These are phyloP conservation scores for Yamadazyma pseudoaaseri DNA, from an alignment of 1,139 yeast species.

Conservation along the genomic window DNA sequence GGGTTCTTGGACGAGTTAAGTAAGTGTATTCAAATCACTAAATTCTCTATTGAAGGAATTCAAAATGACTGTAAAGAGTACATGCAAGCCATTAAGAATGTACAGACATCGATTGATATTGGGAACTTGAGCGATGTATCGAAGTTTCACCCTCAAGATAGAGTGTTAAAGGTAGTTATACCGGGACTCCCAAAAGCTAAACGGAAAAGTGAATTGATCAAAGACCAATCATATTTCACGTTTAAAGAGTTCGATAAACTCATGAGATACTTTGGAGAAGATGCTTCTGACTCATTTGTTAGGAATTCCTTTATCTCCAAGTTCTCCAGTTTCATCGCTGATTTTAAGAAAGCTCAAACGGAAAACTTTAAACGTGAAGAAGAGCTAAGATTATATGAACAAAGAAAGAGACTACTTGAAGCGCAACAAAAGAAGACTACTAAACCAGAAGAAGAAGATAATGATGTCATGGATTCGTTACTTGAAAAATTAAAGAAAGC, in stretches of 20 bases:
- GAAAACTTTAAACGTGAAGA: constrained; percentile 82
- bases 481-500: constrained; percentile 73
- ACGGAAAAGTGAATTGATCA: constrained; percentile 60
- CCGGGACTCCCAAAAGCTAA: constrained; percentile 69
- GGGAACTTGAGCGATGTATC: constrained; percentile 78
- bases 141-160: constrained; percentile 72
- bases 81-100: constrained; percentile 58
- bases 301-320: constrained; percentile 68
- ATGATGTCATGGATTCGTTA: constrained; percentile 71
- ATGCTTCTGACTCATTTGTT: constrained; percentile 64
- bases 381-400: constrained; percentile 73
- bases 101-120: constrained; percentile 67
- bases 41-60: constrained; percentile 66
- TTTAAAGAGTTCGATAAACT: constrained; percentile 66
- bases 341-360: constrained; percentile 71
- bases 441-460: constrained; percentile 25
- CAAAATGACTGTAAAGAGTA: constrained; percentile 61
- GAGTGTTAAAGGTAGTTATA: constrained; percentile 58
- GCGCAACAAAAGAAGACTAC: constrained; percentile 25
- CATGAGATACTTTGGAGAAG: constrained; percentile 79
- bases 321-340: constrained; percentile 69
- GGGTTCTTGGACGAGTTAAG: constrained; percentile 59
- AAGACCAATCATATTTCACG: constrained; percentile 63
- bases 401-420: constrained; percentile 65
- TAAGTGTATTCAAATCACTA: constrained; percentile 59